Evolutionary conservation across 2,329 filamentous ascomycete genomes (phyloP).

Genomic region (Penicillium vulpinum): DNA sequence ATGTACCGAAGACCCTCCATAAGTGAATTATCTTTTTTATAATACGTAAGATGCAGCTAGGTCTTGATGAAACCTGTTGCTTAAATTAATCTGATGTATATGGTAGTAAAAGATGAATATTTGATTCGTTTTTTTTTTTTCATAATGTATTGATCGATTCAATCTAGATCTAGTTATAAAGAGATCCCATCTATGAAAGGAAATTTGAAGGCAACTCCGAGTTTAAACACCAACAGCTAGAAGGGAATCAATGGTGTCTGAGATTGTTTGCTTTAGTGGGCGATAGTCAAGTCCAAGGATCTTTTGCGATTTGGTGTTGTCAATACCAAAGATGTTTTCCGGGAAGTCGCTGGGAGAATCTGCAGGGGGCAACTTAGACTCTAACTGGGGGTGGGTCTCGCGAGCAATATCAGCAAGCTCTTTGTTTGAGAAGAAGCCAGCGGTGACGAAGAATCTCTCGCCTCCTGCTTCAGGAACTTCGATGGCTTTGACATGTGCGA

Average conservation of each 20-base stretch:
- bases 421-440: conserved; percentile 45
- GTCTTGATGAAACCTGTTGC: background rate
- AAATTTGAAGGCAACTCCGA: background rate
- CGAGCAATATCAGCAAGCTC: conserved; percentile 44
- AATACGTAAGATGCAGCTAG: background rate
- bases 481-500: conserved; percentile 50
- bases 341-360: conserved; percentile 35
- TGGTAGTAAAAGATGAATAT: background rate
- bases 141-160: background rate
- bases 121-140: background rate
- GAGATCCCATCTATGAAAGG: too few relatives aligned
- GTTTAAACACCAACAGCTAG: conserved; percentile 34
- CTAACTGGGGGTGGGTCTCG: conserved; percentile 45
- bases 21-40: background rate
- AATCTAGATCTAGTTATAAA: too few relatives aligned
- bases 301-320: conserved; percentile 44
- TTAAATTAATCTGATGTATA: background rate
- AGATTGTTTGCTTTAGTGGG: conserved; percentile 39
- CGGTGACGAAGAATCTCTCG: conserved; percentile 48
- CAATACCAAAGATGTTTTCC: conserved; percentile 32
- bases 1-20: background rate
- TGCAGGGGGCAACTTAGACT: conserved; percentile 42
- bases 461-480: conserved; percentile 48
- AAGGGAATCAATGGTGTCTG: conserved; percentile 41
- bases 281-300: conserved; percentile 45